These are phyloP conservation scores for Trichophyton simii DNA, from an alignment of 2,329 filamentous ascomycete species.

Conservation along the genomic window DNA sequence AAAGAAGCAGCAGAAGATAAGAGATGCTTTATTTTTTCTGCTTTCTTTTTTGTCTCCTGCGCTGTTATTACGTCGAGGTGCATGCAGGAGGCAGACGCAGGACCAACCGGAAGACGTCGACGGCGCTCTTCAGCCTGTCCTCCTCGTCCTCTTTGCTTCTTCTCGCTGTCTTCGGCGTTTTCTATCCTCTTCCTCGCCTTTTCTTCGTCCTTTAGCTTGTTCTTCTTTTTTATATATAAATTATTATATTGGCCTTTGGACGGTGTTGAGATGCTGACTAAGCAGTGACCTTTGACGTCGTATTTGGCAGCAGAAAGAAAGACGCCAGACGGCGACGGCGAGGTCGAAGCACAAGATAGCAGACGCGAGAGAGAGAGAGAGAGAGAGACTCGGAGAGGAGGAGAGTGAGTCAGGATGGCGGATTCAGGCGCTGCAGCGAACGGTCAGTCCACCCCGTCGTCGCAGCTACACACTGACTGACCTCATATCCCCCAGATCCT, in stretches of 20 bases:
- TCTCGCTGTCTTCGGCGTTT: neutral
- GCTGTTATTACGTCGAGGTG: neutral
- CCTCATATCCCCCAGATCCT: conserved; percentile 38
- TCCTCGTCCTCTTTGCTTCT: neutral
- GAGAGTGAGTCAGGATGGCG: neutral
- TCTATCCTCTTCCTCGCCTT: neutral
- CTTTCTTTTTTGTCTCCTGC: neutral
- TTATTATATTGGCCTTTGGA: no score
- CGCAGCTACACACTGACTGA: neutral
- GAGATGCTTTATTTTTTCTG: conserved; percentile 2
- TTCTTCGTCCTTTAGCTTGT: neutral
- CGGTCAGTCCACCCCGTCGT: neutral
- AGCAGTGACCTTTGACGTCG: neutral
- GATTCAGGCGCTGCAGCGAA: neutral
- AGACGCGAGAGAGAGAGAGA: neutral
- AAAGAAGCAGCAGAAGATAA: neutral
- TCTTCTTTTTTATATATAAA: neutral
- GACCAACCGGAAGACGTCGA: neutral
- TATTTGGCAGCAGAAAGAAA: neutral
- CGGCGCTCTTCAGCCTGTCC: neutral
- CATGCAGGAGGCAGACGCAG: neutral
- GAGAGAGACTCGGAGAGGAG: no score
- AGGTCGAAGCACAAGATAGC: neutral
- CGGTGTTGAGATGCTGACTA: neutral
- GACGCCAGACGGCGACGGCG: neutral